Conservation (phyloP, 495 filamentous ascomycete genomes). For the Aspergillus affinis region DNA sequence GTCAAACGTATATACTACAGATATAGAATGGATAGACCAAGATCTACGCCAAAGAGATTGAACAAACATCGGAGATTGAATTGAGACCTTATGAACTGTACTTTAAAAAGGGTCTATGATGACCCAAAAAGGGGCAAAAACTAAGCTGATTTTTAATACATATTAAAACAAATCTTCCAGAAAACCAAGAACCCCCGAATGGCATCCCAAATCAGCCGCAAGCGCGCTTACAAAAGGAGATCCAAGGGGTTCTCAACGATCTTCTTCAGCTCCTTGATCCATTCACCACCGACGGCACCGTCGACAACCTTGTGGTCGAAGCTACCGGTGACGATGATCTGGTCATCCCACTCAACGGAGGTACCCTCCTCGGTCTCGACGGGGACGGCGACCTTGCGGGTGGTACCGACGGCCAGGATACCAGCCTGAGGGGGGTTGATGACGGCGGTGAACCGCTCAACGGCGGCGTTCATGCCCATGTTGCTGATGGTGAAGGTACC, state of each 20-base stretch:
- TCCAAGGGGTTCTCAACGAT: slow-evolving; percentile 95
- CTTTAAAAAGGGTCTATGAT: slow-evolving; percentile 29
- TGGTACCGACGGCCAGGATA: slow-evolving; percentile 93
- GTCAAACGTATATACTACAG: no score
- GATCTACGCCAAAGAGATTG: not conserved
- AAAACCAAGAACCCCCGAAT: slow-evolving; percentile 15
- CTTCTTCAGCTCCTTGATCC: slow-evolving; percentile 96
- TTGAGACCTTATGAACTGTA: slow-evolving; percentile 39
- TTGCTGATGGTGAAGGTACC: slow-evolving; percentile 99
- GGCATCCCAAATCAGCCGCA: slow-evolving; percentile 8
- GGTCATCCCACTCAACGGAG: slow-evolving; percentile 88
- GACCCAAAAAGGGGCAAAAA: slow-evolving; percentile 26
- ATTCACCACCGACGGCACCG: slow-evolving; percentile 95
- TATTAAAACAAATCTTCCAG: slow-evolving; percentile 33
- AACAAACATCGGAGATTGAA: slow-evolving; percentile 28
- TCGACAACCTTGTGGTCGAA: slow-evolving; percentile 97
- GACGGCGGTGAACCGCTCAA: slow-evolving; percentile 98
- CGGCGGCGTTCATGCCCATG: slow-evolving; percentile 98
- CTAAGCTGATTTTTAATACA: slow-evolving; percentile 45
- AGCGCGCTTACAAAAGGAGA: slow-evolving; percentile 69
- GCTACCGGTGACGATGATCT: slow-evolving; percentile 89
- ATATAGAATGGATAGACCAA: no score
- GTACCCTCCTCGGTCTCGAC: slow-evolving; percentile 82
- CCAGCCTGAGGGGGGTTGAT: slow-evolving; percentile 98
- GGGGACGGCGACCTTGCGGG: slow-evolving; percentile 90